A percentile compares a stretch with the other conserved stretches of the same genome.
Conservation (phyloP, 2,329 filamentous ascomycete species). For the Aspergillus phoenicis region DNA sequence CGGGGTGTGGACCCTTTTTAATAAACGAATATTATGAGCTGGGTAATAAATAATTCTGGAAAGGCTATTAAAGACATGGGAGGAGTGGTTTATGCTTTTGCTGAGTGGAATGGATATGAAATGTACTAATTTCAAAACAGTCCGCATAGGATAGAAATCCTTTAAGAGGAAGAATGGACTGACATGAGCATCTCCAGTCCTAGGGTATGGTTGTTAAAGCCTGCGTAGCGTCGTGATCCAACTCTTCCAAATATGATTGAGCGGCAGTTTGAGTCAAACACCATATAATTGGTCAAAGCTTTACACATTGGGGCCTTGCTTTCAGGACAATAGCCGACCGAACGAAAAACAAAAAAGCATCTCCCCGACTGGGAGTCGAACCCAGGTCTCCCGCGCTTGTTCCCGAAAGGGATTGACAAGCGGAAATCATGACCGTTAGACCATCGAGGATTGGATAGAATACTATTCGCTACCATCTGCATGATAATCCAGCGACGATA, state of each 20-base stretch:
- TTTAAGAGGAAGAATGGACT: no score
- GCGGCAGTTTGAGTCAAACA: neutral
- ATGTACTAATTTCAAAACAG: no score
- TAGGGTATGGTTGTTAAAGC: no score
- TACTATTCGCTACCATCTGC: no score
- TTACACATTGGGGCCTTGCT: neutral
- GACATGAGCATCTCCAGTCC: no score
- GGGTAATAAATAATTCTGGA: neutral
- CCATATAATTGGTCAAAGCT: neutral
- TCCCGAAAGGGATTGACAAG: constrained; percentile 5
- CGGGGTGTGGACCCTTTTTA: neutral
- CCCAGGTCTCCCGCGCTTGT: constrained; percentile 4
- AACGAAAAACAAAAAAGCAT: neutral
- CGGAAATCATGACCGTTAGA: constrained; percentile 10
- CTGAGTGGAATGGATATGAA: no score
- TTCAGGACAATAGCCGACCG: no score
- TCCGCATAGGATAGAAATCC: no score
- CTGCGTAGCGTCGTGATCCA: no score
- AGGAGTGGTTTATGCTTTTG: no score
- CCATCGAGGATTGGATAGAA: constrained; percentile 1
- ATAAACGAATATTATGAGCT: neutral
- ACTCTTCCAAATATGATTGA: no score
- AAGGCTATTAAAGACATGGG: neutral
- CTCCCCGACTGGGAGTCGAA: constrained; percentile 9
- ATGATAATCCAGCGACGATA: no score